Conservation (phyloP, 2,329 filamentous ascomycete genomes). For the Sordariomycetes sp. region DNA sequence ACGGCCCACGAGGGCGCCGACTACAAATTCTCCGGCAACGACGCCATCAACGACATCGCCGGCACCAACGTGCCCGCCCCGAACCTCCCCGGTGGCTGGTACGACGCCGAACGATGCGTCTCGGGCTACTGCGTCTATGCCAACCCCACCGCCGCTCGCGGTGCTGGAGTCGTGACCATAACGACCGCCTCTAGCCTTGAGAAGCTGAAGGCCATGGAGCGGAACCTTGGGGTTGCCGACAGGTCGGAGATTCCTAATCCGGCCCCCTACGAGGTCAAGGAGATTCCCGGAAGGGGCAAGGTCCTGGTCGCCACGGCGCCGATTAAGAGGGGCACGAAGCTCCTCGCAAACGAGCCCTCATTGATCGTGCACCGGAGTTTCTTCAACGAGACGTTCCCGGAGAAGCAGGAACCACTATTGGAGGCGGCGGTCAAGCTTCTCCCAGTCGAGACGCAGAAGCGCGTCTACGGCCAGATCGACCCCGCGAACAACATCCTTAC, state of each 20-base stretch:
- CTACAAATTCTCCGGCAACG: constrained; percentile 6
- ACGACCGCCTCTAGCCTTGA: constrained; percentile 1
- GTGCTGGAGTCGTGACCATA: constrained; percentile 1
- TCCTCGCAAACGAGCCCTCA: background rate
- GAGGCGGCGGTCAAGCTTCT: constrained; percentile 3
- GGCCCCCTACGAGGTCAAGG: constrained; percentile 11
- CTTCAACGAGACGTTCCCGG: constrained; percentile 1
- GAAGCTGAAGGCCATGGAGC: constrained; percentile 3
- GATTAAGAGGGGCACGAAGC: constrained; percentile 9
- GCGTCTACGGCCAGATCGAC: background rate
- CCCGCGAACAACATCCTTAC: background rate
- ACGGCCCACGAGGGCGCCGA: constrained; percentile 1
- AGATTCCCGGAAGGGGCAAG: constrained; percentile 13
- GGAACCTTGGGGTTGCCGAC: background rate
- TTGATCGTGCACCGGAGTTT: constrained; percentile 2
- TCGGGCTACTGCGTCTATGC: constrained; percentile 4
- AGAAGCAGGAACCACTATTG: constrained; percentile 2
- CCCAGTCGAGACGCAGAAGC: constrained; percentile 1
- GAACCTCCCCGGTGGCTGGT: constrained; percentile 6
- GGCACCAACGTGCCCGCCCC: background rate
- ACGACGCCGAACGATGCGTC: constrained; percentile 1
- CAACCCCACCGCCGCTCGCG: background rate
- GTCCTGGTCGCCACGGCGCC: constrained; percentile 14
- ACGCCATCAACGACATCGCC: constrained; percentile 1
- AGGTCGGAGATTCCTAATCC: background rate